phyloP scores from a whole-genome alignment of 139 green algal genomes.

The Closterium sp. region DNA sequence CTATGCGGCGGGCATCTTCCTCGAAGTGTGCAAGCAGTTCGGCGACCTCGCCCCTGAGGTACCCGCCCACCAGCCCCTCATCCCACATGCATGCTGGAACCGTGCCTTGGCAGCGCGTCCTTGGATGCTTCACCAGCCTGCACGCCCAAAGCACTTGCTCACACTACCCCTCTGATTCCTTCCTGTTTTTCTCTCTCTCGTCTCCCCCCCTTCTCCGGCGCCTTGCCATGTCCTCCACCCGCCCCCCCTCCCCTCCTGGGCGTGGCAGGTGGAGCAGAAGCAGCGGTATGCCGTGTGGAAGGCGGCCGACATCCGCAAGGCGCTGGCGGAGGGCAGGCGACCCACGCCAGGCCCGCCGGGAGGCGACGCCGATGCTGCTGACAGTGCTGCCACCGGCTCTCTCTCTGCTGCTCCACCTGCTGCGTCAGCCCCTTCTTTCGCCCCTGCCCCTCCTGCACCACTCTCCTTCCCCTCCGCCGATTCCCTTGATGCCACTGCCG shows the following conservation, averaged over 20 bases:
- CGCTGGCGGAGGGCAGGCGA: slow-evolving; percentile 70
- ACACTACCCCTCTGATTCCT: not conserved
- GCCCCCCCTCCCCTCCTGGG: not conserved
- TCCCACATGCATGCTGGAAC: no score
- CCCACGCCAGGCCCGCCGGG: slow-evolving; percentile 15
- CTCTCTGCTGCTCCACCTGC: not conserved
- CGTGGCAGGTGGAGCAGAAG: slow-evolving; percentile 64
- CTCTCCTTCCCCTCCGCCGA: not conserved
- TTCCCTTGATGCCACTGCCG: not conserved
- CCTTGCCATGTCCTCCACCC: not conserved
- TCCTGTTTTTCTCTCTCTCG: not conserved
- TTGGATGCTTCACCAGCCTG: not conserved
- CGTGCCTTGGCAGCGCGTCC: no score
- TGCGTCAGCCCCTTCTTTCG: not conserved
- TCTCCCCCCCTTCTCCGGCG: not conserved
- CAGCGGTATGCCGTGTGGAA: slow-evolving; percentile 82
- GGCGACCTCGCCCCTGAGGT: slow-evolving; percentile 63
- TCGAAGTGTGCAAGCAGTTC: slow-evolving; percentile 81
- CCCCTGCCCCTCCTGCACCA: not conserved
- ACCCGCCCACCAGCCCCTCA: not conserved
- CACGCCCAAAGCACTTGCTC: not conserved
- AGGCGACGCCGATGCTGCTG: slow-evolving; percentile 6
- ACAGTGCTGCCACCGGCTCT: not conserved
- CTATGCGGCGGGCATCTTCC: slow-evolving; percentile 82
- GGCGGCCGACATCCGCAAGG: slow-evolving; percentile 82